Conservation (phyloP, 2,329 filamentous ascomycete genomes). For the Aspergillus proliferans region DNA sequence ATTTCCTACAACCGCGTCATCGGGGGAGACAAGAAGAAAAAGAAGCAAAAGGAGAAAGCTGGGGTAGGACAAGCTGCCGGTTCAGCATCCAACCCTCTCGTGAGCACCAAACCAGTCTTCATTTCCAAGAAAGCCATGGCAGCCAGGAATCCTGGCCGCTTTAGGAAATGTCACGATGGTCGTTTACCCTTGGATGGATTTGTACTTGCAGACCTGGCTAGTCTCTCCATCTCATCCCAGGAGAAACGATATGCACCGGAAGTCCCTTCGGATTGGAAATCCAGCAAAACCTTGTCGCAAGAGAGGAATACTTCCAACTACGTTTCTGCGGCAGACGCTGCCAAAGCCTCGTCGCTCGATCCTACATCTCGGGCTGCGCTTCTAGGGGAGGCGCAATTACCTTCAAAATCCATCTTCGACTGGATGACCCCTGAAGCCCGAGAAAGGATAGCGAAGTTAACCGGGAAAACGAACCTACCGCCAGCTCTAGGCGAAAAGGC, state of each 20-base stretch:
- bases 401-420: conserved; percentile 93
- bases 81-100: conserved; percentile 53
- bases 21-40: conserved; percentile 74
- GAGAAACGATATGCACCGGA: conserved; percentile 41
- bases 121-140: conserved; percentile 58
- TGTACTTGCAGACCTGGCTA: conserved; percentile 55
- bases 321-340: conserved; percentile 67
- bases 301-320: conserved; percentile 40
- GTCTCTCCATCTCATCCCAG: conserved; percentile 41
- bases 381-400: conserved; percentile 72
- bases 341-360: conserved; percentile 68
- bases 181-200: conserved; percentile 76
- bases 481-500: conserved; percentile 66
- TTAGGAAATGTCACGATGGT: conserved; percentile 75
- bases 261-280: conserved; percentile 60
- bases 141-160: conserved; percentile 40
- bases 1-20: conserved; percentile 81
- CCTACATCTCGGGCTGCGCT: conserved; percentile 70
- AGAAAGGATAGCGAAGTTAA: conserved; percentile 67
- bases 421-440: conserved; percentile 74
- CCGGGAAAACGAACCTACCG: conserved; percentile 71
- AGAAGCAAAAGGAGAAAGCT: conserved; percentile 40
- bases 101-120: conserved; percentile 66
- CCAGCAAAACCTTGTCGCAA: conserved; percentile 46
- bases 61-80: conserved; percentile 32